phyloP scores from a whole-genome alignment of 164 flowering plant species.

The Stephania cephalantha region DNA sequence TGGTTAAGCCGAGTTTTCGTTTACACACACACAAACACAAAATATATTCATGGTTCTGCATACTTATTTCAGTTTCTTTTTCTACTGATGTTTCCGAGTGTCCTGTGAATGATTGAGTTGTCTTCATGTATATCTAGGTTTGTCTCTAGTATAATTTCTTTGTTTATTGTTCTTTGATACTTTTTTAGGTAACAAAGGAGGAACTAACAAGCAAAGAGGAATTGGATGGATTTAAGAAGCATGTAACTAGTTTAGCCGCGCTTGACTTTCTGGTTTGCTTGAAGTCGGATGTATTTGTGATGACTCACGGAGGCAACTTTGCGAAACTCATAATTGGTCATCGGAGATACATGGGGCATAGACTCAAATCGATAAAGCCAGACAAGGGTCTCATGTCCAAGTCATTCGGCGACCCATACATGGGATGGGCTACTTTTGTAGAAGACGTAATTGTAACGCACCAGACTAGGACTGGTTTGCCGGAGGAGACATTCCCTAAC shows the following conservation, averaged over 20 bases:
- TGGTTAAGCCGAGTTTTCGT: background rate
- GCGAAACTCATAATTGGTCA: conserved; percentile 93
- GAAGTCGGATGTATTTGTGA: conserved; percentile 94
- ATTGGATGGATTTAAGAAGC: conserved; percentile 74
- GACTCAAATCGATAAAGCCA: conserved; percentile 85
- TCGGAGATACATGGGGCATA: conserved; percentile 90
- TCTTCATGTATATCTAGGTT: too few relatives aligned
- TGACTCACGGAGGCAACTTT: conserved; percentile 98
- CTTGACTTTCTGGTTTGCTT: conserved; percentile 92
- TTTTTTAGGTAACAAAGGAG: conserved; percentile 83
- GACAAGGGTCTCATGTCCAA: conserved; percentile 99
- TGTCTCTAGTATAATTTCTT: background rate
- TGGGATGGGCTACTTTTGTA: conserved; percentile 95
- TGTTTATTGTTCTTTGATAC: background rate
- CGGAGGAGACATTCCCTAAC: conserved; percentile 92
- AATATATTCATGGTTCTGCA: background rate
- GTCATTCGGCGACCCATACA: conserved; percentile 96
- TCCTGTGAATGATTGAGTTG: too few relatives aligned
- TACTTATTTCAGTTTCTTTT: too few relatives aligned
- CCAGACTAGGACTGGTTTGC: conserved; percentile 89
- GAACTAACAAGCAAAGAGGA: conserved; percentile 77
- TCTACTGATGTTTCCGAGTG: too few relatives aligned
- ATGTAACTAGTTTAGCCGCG: conserved; percentile 95
- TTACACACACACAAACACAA: background rate
- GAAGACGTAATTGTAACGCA: conserved; percentile 89